These are phyloP conservation scores for Straminergon stramineum DNA, from an alignment of 225 moss, liverwort and hornwort genomes.

Conservation along the genomic window DNA sequence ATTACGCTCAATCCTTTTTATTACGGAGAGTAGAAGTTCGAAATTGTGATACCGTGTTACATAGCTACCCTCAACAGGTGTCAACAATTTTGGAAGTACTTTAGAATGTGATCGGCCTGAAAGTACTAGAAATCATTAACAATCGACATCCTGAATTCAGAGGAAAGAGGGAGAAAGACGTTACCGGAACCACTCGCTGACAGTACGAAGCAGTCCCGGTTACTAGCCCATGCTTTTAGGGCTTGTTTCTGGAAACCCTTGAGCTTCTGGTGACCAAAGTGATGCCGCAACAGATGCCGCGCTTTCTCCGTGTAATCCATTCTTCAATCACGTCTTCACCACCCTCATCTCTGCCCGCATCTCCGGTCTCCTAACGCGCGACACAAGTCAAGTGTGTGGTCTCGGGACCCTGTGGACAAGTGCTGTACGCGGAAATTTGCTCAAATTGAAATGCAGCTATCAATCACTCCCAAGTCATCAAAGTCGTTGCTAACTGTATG, in stretches of 20 bases:
- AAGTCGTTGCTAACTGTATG: not conserved
- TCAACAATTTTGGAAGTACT: not conserved
- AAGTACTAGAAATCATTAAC: not conserved
- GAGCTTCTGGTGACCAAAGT: constrained; percentile 38
- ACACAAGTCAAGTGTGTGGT: not conserved
- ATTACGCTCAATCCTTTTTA: not conserved
- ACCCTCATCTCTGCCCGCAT: not conserved
- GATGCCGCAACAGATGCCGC: constrained; percentile 1
- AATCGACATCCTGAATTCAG: not conserved
- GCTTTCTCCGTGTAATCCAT: constrained; percentile 24
- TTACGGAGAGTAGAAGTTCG: not conserved
- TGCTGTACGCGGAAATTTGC: not conserved
- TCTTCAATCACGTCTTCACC: not conserved
- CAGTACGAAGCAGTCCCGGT: constrained; percentile 46
- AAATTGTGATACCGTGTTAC: not conserved
- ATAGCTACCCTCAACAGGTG: not conserved
- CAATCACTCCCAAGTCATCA: not conserved
- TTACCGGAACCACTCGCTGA: constrained; percentile 56
- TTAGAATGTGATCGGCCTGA: not conserved
- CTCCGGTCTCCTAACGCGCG: not conserved
- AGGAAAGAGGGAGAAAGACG: not conserved
- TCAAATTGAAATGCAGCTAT: not conserved
- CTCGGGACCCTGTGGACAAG: not conserved
- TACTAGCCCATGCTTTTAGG: constrained; percentile 39
- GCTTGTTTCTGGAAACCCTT: constrained; percentile 46